Evolutionary conservation across 192 early-diverging fungal species (phyloP), one percentile per base, ranked within the genome.

Genomic region (Linnemannia zychae): DNA sequence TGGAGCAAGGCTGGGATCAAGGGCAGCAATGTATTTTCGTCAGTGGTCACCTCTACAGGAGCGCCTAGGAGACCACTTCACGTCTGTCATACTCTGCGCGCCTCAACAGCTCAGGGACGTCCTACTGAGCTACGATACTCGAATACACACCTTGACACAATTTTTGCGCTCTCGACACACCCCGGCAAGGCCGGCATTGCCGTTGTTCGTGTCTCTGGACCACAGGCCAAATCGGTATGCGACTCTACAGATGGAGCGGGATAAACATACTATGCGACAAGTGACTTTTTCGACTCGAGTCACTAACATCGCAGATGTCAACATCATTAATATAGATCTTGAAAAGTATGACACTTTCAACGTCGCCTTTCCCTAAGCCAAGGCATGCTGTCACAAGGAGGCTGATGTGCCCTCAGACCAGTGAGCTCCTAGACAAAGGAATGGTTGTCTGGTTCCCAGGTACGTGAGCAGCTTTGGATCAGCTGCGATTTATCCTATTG

Each of bases 171-270:
- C 15, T 94, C 94, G 11, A 91, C 94, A 11, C 91, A 90, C 13
- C 93, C 92, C 24, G 94, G 95, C 28, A 95, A 95, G 75, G 93
- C 95, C 1, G 95, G 94, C 1, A 91, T 96, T 18, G 95, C 94
- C n/a, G 90, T 96, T 28, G 84, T 96, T 20, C 90, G 95, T n/a
- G 77, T 94, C 37, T 94, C 94, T 5, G 94, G 95, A 0, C 80
- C 90, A 0, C 84, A 87, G 13, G 91, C 94, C 1, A 74, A 36
- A 65, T 49, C 90, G 49, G 91, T 91, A 91, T 36, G 75, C 72
- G 17, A 74, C 17, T 75, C 80, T 4, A 71, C 9, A 0, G 44
- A 7, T 47, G 68, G 74, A 53, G 1, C 7, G n/a, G 0, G 15
- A 49, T 15, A 31, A 60, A 31, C 2, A 31, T 63, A 13, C 40